Evolutionary conservation across 2,329 filamentous ascomycete species (phyloP).

Genomic region (Penicillium freii): DNA sequence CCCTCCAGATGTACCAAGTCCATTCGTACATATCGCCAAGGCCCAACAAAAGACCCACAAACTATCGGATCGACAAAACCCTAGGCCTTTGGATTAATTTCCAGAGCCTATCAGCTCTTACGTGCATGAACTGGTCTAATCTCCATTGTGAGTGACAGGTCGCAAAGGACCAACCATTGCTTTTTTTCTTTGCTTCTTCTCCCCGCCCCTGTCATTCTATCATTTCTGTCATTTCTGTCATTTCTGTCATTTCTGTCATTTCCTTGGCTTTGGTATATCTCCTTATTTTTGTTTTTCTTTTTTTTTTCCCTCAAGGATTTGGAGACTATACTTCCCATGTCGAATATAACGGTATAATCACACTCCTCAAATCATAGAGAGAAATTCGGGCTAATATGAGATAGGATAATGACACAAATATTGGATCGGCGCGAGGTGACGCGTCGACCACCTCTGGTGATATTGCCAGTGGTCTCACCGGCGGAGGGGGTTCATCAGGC

Average conservation of each 20-base stretch:
- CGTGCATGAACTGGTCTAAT: background rate
- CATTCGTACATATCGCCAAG: background rate
- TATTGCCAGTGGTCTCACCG: constrained; percentile 30
- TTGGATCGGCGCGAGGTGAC: constrained; percentile 42
- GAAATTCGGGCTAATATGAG: background rate
- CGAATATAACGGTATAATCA: constrained; percentile 13
- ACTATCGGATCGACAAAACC: constrained; percentile 21
- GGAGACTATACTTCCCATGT: constrained; percentile 16
- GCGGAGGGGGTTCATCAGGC: constrained; percentile 48
- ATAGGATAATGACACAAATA: constrained; percentile 43
- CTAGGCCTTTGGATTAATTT: constrained; percentile 13
- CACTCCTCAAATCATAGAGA: background rate
- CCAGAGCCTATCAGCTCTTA: constrained; percentile 18
- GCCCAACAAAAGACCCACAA: constrained; percentile 10
- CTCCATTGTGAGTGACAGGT: constrained; percentile 28
- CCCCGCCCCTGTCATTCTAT: background rate
- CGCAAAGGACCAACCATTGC: constrained; percentile 11
- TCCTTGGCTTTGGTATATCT: constrained; percentile 2
- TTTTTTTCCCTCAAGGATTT: background rate
- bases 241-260: background rate
- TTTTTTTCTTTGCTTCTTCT: constrained; percentile 8
- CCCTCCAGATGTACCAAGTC: too few species aligned
- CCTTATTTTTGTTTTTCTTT: background rate
- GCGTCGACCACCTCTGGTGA: constrained; percentile 37
- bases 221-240: background rate